Percentiles rank a stretch among this genome's conserved stretches.
phyloP scores from a whole-genome alignment of 345 rosid genomes.

The Brassica incana region DNA sequence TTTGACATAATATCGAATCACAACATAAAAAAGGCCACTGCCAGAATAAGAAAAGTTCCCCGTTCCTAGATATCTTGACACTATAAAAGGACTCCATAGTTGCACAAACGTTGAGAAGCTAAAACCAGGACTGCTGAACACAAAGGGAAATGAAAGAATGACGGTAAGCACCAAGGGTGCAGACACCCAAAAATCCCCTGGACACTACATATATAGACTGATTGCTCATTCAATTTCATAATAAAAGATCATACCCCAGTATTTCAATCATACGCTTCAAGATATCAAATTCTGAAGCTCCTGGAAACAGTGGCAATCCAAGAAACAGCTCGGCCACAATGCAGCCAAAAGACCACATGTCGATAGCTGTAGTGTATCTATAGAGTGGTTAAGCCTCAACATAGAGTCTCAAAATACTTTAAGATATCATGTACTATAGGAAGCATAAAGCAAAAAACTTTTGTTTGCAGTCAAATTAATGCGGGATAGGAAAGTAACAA shows the following conservation, averaged over 20 bases:
- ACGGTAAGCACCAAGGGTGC: conserved; percentile 1
- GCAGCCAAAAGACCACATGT: conserved; percentile 99
- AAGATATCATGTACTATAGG: conserved; percentile 9
- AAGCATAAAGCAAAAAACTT: neutral
- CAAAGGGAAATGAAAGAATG: conserved; percentile 3
- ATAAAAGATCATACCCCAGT: conserved; percentile 66
- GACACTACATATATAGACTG: neutral
- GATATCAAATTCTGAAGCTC: conserved; percentile 98
- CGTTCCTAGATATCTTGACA: conserved; percentile 20
- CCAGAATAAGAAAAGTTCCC: conserved; percentile 17
- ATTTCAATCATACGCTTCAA: conserved; percentile 85
- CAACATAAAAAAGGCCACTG: neutral
- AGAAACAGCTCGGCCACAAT: conserved; percentile 98
- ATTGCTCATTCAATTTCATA: conserved; percentile 17
- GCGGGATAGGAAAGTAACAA: neutral
- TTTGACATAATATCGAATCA: conserved; percentile 37
- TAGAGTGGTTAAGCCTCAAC: conserved; percentile 49
- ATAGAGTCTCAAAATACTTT: conserved; percentile 12
- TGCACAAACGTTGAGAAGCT: conserved; percentile 9
- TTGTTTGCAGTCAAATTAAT: conserved; percentile 12
- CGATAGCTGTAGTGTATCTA: conserved; percentile 96
- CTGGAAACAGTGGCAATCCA: conserved; percentile 96
- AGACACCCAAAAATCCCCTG: conserved; percentile 15
- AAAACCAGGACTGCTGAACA: conserved; percentile 16
- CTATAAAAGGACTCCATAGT: conserved; percentile 12